Base-by-base conservation (phyloP, 129 eudicot genomes). In the Flaveria trinervia region DNA sequence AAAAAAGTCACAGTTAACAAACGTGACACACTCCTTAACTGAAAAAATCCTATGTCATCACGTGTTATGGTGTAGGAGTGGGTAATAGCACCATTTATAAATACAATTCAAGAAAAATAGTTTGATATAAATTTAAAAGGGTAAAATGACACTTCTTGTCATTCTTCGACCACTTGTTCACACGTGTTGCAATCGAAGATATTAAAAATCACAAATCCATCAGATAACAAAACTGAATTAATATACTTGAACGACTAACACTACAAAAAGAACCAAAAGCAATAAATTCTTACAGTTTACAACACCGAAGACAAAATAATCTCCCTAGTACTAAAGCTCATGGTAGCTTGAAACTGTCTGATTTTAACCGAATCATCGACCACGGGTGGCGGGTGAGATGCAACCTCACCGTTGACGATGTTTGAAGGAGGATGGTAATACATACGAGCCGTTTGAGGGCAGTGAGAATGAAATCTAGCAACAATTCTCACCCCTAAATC, bases 381-480 rank as follows among this genome's bases (percentile, higher is more conserved):
- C 30, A 43, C 9, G 18, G 83, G 51, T 26, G 82, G 44, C 28
- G 64, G 77, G 17, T 79, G 65, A 39, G 78, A 39, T 62, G 56
- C 56, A 68, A 48, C 43, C 13, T 73, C 30, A 8, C 16, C 1
- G 22, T 56, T 49, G 1, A 46, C 66, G 9, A 52, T 4, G 64
- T 71, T 68, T 4, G 84, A 74, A 68, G 84, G 84, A 57, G 84
- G 84, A 3, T 80, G 84, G 23, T 80, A 80, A 15, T 80, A 80
- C 80, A 80, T 13, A 14, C 84, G 79, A 65, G 80, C 79, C 67
- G 84, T 80, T 57, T 80, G 80, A 43, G 79, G 84, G n/a, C 84
- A 74, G 67, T 80, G 84, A 55, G 80, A 77, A 36, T 77, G 73
- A 77, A 77, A 77, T 77, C 80, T 77, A 39, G 80, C 80, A 15